phyloP scores from a whole-genome alignment of 306 rosid genomes.

The Carpinus fangiana region DNA sequence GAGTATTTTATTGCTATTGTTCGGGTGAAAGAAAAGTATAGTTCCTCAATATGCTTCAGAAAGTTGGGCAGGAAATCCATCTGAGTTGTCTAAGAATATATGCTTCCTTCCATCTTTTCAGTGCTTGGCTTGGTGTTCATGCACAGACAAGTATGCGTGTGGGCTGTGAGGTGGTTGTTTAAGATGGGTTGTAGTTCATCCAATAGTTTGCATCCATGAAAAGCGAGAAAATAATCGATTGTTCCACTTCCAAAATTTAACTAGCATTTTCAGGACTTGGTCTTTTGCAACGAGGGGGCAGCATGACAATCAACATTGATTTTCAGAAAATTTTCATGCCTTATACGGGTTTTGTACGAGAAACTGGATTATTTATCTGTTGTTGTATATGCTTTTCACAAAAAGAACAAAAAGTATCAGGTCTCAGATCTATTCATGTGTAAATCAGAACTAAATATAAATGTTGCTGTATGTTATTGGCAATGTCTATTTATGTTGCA shows the following conservation, averaged over 20 bases:
- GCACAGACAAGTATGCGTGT: neutral
- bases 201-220: neutral
- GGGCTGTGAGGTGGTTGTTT: neutral
- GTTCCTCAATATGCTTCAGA: neutral
- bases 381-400: neutral
- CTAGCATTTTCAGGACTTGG: neutral
- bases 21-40: neutral
- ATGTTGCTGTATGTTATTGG: too few relatives aligned
- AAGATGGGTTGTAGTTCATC: neutral
- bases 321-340: neutral
- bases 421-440: neutral
- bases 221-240: neutral
- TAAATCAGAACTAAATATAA: too few relatives aligned
- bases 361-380: neutral
- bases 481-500: too few relatives aligned
- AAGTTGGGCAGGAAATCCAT: conserved; percentile 8
- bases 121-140: neutral
- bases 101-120: neutral
- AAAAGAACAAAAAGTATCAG: neutral
- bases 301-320: neutral
- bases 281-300: neutral
- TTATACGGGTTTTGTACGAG: neutral
- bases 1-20: neutral
- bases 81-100: neutral
- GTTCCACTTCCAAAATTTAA: neutral